These are phyloP conservation scores for Alternaria triticina DNA, from an alignment of 2,329 filamentous ascomycete species.

Conservation along the genomic window DNA sequence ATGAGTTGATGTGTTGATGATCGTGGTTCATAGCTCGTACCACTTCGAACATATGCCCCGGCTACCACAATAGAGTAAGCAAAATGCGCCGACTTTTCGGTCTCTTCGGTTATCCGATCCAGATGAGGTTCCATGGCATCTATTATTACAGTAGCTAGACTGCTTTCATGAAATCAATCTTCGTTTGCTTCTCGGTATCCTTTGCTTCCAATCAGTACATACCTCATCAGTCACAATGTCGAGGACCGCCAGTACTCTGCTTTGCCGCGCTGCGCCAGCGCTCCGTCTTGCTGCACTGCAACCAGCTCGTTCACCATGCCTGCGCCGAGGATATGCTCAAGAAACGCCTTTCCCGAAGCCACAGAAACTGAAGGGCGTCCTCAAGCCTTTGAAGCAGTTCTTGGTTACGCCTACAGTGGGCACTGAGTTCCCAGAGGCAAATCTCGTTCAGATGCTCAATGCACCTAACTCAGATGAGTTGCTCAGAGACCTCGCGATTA, in stretches of 20 bases:
- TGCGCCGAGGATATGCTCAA: conserved; percentile 8
- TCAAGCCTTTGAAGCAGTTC: conserved; percentile 7
- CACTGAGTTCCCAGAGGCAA: conserved; percentile 9
- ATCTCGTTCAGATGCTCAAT: conserved; percentile 6
- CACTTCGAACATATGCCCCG: conserved; percentile 2
- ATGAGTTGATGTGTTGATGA: background rate
- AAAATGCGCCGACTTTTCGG: conserved; percentile 5
- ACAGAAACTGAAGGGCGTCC: conserved; percentile 5
- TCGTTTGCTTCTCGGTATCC: background rate
- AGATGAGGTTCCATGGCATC: background rate
- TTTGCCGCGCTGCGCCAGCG: background rate
- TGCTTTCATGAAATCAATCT: background rate
- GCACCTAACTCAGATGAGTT: conserved; percentile 8
- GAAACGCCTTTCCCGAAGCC: conserved; percentile 9
- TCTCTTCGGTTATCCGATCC: background rate
- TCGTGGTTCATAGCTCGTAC: background rate
- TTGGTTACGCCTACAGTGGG: conserved; percentile 9
- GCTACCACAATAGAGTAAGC: background rate
- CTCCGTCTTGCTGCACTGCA: background rate
- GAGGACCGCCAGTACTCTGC: conserved; percentile 1
- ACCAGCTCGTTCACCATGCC: conserved; percentile 1
- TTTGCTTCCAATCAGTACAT: background rate
- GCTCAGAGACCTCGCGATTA: conserved; percentile 6
- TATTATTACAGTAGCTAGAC: conserved; percentile 4
- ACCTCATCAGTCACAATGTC: conserved; percentile 3